Conservation (phyloP, 148 eudicot species). For the Simmondsia chinensis region DNA sequence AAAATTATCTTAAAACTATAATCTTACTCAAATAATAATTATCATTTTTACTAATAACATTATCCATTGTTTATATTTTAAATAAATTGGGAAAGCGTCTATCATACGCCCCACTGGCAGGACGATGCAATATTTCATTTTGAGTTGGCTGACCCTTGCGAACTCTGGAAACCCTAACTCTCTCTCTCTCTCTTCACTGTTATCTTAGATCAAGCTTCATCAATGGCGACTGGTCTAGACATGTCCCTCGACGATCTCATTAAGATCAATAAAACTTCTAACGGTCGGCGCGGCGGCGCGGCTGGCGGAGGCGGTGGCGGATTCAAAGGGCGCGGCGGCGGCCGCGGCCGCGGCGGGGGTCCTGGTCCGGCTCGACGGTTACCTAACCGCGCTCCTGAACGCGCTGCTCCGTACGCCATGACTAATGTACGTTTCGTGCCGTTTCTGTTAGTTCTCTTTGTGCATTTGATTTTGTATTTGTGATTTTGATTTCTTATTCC, state of each 20-base stretch:
- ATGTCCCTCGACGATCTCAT: slow-evolving; percentile 90
- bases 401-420: slow-evolving; percentile 55
- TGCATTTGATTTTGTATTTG: neutral
- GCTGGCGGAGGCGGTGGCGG: slow-evolving; percentile 34
- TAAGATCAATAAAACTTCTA: slow-evolving; percentile 68
- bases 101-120: neutral
- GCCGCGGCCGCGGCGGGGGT: slow-evolving; percentile 17
- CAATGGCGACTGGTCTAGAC: slow-evolving; percentile 72
- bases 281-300: slow-evolving; percentile 24
- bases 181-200: neutral
- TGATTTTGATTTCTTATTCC: neutral
- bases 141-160: neutral
- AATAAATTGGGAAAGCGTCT: too few relatives aligned
- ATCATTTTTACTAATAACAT: too few relatives aligned
- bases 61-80: too few relatives aligned
- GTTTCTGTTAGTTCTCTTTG: neutral
- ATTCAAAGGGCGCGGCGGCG: slow-evolving; percentile 29
- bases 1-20: too few relatives aligned
- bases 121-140: neutral
- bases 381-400: slow-evolving; percentile 46
- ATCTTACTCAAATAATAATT: too few relatives aligned
- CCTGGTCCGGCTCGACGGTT: slow-evolving; percentile 70
- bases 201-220: slow-evolving; percentile 1
- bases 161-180: slow-evolving; percentile 10
- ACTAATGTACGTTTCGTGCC: slow-evolving; percentile 32